Conservation (phyloP, 1,284 basidiomycete genomes). For the Heterobasidion annosum region DNA sequence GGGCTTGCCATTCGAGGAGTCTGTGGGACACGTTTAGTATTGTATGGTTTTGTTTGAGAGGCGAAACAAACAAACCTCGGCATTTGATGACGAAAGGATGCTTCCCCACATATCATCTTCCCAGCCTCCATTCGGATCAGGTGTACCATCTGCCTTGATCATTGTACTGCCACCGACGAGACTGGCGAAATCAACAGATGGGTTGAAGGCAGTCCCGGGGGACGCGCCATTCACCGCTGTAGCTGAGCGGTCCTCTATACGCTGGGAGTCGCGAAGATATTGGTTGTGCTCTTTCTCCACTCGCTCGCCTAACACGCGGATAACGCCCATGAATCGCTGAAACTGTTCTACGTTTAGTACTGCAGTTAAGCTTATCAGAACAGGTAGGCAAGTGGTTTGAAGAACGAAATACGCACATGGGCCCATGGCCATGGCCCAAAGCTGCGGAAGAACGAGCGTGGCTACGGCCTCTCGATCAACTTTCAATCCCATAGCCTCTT, state of each 20-base stretch:
- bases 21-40: slow-evolving; percentile 3
- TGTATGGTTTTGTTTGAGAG: not conserved
- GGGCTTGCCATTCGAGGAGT: slow-evolving; percentile 16
- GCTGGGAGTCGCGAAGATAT: slow-evolving; percentile 75
- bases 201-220: slow-evolving; percentile 26
- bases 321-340: slow-evolving; percentile 79
- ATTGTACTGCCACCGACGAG: slow-evolving; percentile 46
- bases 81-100: slow-evolving; percentile 39
- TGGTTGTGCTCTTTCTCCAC: slow-evolving; percentile 84
- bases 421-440: slow-evolving; percentile 97
- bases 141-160: slow-evolving; percentile 36
- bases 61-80: slow-evolving; percentile 22
- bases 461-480: slow-evolving; percentile 94
- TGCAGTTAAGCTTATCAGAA: slow-evolving; percentile 18
- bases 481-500: slow-evolving; percentile 95
- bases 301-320: slow-evolving; percentile 64
- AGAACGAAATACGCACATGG: slow-evolving; percentile 49
- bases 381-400: no score
- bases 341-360: slow-evolving; percentile 91
- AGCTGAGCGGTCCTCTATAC: slow-evolving; percentile 71
- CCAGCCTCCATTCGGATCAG: slow-evolving; percentile 41
- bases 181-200: slow-evolving; percentile 63
- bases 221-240: slow-evolving; percentile 17
- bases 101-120: slow-evolving; percentile 77
- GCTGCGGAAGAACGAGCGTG: slow-evolving; percentile 85